A percentile compares a stretch with the other conserved stretches of the same genome.
Evolutionary conservation across 371 early-diverging fungal genomes (phyloP).

Genomic region (Dichotomocladium elegans): DNA sequence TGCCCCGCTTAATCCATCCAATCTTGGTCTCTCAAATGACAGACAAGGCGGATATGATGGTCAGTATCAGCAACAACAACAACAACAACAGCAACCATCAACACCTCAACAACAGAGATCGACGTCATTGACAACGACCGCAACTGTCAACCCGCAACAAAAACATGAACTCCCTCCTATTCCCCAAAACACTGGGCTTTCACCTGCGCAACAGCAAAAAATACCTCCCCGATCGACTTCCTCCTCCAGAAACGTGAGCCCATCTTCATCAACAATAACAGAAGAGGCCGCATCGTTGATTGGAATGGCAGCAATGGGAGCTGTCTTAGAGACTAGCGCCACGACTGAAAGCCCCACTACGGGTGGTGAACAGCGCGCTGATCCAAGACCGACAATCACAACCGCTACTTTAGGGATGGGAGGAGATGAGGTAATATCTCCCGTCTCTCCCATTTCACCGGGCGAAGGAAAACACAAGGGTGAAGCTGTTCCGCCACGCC

Average conservation of each 20-base stretch:
- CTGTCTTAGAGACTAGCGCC: background rate
- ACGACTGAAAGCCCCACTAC: background rate
- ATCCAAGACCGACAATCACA: no score
- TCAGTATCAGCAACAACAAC: background rate
- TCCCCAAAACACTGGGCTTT: no score
- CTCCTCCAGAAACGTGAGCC: no score
- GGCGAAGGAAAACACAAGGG: no score
- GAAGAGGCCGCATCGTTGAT: slow-evolving; percentile 6
- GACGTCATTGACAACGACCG: no score
- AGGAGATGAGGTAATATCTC: no score
- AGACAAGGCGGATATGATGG: background rate
- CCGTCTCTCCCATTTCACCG: no score
- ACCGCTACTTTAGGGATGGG: no score
- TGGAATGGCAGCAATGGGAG: slow-evolving; percentile 5
- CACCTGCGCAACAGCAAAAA: no score
- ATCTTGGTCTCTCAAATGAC: background rate
- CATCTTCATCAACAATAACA: background rate
- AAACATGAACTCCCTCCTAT: no score
- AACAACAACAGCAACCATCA: slow-evolving; percentile 2
- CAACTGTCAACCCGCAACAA: no score
- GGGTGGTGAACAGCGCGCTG: background rate
- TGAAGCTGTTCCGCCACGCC: slow-evolving; percentile 8
- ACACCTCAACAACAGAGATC: background rate
- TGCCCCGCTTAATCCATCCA: background rate
- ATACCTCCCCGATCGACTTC: no score